These are phyloP conservation scores for Shiraia bambusicola DNA, from an alignment of 2,329 filamentous ascomycete species.

Conservation along the genomic window DNA sequence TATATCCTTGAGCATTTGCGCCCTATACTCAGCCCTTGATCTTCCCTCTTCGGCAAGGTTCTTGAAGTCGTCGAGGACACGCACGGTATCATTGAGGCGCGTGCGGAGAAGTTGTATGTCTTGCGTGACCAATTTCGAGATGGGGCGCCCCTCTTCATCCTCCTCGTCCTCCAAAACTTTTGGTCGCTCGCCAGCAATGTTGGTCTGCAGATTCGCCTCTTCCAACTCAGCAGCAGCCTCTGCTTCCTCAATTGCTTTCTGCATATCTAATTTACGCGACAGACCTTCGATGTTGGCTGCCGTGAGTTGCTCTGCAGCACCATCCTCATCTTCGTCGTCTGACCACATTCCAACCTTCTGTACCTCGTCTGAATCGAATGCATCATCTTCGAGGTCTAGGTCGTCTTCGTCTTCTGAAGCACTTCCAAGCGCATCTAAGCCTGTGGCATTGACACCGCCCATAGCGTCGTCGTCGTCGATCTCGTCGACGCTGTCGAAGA, in stretches of 20 bases:
- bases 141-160: constrained; percentile 60
- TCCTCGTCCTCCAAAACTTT: constrained; percentile 64
- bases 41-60: constrained; percentile 77
- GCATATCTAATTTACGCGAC: constrained; percentile 77
- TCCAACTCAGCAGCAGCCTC: constrained; percentile 84
- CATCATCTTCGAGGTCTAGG: constrained; percentile 43
- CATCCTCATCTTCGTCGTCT: constrained; percentile 92
- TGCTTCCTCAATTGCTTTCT: constrained; percentile 74
- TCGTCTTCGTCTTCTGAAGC: constrained; percentile 41
- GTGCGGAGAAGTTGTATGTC: constrained; percentile 86
- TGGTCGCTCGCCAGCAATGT: constrained; percentile 72
- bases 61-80: constrained; percentile 85
- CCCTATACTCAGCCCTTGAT: constrained; percentile 84
- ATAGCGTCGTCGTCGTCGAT: constrained; percentile 43
- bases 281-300: constrained; percentile 95
- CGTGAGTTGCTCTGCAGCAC: constrained; percentile 84
- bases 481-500: constrained; percentile 24
- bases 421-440: constrained; percentile 45
- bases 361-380: constrained; percentile 62
- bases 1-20: constrained; percentile 84
- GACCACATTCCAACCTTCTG: constrained; percentile 75
- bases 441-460: constrained; percentile 36
- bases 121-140: constrained; percentile 67
- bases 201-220: constrained; percentile 85
- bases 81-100: constrained; percentile 88